These are phyloP conservation scores for Emydomyces testavorans DNA, from an alignment of 2,329 filamentous ascomycete species.

Conservation along the genomic window DNA sequence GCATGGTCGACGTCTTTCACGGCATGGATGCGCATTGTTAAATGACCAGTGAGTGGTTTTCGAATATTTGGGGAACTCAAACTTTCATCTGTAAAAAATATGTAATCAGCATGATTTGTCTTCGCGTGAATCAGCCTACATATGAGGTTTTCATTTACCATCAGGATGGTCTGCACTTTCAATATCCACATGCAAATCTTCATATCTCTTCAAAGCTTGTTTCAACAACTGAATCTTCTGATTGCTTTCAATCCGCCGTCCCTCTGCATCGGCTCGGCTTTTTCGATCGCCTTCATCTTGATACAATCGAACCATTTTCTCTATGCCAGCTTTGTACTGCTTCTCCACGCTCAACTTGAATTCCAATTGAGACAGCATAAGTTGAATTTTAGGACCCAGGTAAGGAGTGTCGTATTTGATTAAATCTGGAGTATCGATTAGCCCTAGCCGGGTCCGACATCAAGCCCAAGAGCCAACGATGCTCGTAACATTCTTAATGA, in stretches of 20 bases:
- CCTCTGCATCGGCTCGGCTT: constrained; percentile 85
- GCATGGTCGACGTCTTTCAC: constrained; percentile 94
- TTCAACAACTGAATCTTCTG: constrained; percentile 95
- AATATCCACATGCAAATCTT: constrained; percentile 91
- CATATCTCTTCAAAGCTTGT: constrained; percentile 91
- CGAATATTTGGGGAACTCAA: constrained; percentile 89
- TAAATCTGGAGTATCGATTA: constrained; percentile 52
- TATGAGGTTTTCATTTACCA: constrained; percentile 46
- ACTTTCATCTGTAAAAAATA: constrained; percentile 62
- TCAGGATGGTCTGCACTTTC: constrained; percentile 66
- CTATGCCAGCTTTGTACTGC: constrained; percentile 95
- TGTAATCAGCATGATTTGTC: constrained; percentile 22
- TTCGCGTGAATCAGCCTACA: not conserved
- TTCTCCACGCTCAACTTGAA: constrained; percentile 99
- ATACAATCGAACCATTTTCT: constrained; percentile 98
- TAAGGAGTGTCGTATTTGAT: constrained; percentile 98
- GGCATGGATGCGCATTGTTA: constrained; percentile 73
- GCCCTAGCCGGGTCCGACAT: too few relatives aligned
- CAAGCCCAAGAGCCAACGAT: too few relatives aligned
- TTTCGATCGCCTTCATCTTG: constrained; percentile 95
- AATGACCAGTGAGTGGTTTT: constrained; percentile 86
- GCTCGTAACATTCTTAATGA: not conserved
- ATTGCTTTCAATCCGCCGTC: constrained; percentile 81
- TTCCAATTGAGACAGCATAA: constrained; percentile 96
- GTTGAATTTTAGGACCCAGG: constrained; percentile 90